Evolutionary conservation across 2,329 filamentous ascomycete species (phyloP), one percentile per base, ranked within the genome.

Genomic region (Pseudomassariella vexata): DNA sequence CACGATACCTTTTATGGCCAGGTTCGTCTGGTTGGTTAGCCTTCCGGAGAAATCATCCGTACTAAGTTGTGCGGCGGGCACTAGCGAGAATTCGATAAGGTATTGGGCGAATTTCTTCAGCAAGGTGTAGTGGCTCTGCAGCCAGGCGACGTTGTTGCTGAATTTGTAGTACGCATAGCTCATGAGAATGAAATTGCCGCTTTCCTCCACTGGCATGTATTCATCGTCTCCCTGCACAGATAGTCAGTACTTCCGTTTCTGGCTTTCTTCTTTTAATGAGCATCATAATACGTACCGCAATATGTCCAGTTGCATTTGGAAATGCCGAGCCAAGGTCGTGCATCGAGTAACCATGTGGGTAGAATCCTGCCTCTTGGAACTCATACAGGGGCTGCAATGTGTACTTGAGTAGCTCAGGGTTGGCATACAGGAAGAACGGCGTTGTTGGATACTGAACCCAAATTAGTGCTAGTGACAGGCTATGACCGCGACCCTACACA

Each of bases 391-490:
- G 85, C 53, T 88, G 82, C 4, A 90, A 63, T 3, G 88, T 64
- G 49, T 87, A 88, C 2, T 76, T 80, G 36, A 88, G 64, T 79
- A 85, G 85, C 32, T 74, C 67, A 2, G 85, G 85, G 46, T 88
- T 87, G 16, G 84, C 87, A 52, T 89, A 90, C 8, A 89, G 56
- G 61, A 89, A 90, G 66, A 89, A 90, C 0, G 85, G 84, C 50
- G 85, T 85, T 0, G 84, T 72, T 0, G 85, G 85, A 60, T 88
- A 90, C 44, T 90, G 85, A 32, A 92, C 83, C 30, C 26, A 21
- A 8, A 6, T 4, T n/a, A 12, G 3, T 44, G 16, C 25, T 9
- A 30, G 31, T 18, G 16, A 5, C 19, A 24, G 7, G 19, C n/a
- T 6, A 11, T 15, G 8, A 15, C 21, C n/a, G 4, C 7, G 11